phyloP scores from a whole-genome alignment of 768 basidiomycete genomes.

The Kwoniella mangroviensis region DNA sequence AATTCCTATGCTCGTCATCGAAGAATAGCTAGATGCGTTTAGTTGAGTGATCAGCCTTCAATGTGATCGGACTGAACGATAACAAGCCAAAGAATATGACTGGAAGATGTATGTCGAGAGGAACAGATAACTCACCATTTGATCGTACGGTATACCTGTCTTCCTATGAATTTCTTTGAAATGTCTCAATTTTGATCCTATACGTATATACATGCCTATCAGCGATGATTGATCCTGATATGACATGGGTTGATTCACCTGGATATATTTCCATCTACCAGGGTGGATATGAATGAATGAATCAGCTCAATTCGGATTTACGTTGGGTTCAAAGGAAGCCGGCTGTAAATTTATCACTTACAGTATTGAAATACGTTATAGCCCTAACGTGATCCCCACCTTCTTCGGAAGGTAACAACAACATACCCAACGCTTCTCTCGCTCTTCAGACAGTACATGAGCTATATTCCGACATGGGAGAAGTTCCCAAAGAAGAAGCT shows the following conservation, averaged over 20 bases:
- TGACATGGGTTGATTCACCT: slow-evolving; percentile 31
- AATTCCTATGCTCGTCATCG: slow-evolving; percentile 71
- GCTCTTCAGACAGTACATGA: slow-evolving; percentile 63
- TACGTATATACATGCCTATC: not conserved
- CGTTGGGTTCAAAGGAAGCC: no score
- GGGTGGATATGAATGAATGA: not conserved
- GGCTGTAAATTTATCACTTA: slow-evolving; percentile 22
- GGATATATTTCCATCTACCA: slow-evolving; percentile 59
- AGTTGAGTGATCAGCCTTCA: no score
- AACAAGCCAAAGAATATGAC: no score
- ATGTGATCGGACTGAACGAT: no score
- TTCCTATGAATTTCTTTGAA: slow-evolving; percentile 74
- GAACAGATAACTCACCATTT: slow-evolving; percentile 67
- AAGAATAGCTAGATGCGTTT: slow-evolving; percentile 63
- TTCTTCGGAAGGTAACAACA: slow-evolving; percentile 54
- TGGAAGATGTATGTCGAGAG: no score
- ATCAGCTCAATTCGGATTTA: no score
- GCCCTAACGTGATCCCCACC: slow-evolving; percentile 50
- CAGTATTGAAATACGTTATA: slow-evolving; percentile 58
- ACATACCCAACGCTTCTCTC: slow-evolving; percentile 67
- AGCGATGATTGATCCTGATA: not conserved
- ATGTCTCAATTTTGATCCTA: slow-evolving; percentile 79
- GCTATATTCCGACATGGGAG: not conserved
- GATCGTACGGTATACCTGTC: slow-evolving; percentile 75
- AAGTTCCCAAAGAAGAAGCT: slow-evolving; percentile 41